Percentiles rank a stretch among this genome's conserved stretches.
phyloP scores from a whole-genome alignment of 2,329 filamentous ascomycete species.

The Neobulgaria alba region DNA sequence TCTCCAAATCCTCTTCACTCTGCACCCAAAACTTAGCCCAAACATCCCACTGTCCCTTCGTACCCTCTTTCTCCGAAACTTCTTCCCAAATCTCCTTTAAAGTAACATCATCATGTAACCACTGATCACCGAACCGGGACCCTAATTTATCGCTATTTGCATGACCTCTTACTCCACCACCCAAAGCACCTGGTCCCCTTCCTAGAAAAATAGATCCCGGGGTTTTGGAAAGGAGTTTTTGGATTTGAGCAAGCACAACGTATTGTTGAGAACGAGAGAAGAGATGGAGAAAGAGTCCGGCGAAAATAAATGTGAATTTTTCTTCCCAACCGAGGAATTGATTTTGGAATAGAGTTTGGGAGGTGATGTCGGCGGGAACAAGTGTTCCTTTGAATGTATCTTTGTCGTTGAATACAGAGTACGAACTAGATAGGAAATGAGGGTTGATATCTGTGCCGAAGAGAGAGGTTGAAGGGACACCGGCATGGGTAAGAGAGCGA shows the following conservation, averaged over 20 bases:
- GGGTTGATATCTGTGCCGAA: constrained; percentile 28
- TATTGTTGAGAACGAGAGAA: constrained; percentile 9
- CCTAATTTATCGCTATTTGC: neutral
- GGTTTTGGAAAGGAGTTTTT: constrained; percentile 11
- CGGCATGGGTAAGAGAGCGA: constrained; percentile 30
- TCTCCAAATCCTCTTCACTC: neutral
- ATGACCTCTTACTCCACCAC: constrained; percentile 1
- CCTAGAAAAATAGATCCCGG: constrained; percentile 9
- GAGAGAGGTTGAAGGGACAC: constrained; percentile 25
- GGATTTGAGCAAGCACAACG: constrained; percentile 2
- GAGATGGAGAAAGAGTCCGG: constrained; percentile 14
- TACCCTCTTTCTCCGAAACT: constrained; percentile 7
- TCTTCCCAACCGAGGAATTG: constrained; percentile 28
- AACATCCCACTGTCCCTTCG: constrained; percentile 5
- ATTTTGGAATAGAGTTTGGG: constrained; percentile 25
- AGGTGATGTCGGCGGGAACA: constrained; percentile 28
- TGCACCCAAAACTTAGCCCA: neutral
- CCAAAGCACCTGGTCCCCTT: constrained; percentile 8
- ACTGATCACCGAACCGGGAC: neutral
- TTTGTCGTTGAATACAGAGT: constrained; percentile 32
- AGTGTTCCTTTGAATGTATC: constrained; percentile 25
- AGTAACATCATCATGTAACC: constrained; percentile 3
- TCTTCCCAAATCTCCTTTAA: constrained; percentile 7
- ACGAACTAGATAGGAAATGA: constrained; percentile 30
- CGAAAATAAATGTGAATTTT: constrained; percentile 10